phyloP scores from a whole-genome alignment of 805 yeast genomes.

The Blastobotrys robertii region DNA sequence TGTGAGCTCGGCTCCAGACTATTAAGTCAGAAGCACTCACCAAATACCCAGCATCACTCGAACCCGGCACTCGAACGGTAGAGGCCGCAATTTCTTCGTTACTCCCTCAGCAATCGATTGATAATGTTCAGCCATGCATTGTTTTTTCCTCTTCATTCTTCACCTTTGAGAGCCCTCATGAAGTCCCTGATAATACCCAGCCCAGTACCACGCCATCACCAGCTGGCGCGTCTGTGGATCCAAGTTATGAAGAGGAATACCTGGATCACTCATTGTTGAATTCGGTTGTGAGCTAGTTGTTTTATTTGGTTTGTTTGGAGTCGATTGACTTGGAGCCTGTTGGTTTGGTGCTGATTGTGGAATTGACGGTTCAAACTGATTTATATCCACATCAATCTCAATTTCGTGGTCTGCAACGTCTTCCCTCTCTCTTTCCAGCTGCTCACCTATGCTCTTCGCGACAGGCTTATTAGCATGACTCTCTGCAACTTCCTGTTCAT shows the following conservation, averaged over 20 bases:
- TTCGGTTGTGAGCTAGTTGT: neutral
- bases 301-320: neutral
- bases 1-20: no score
- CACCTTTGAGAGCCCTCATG: conserved; percentile 9
- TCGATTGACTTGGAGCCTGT: neutral
- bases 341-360: neutral
- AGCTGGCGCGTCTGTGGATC: conserved; percentile 14
- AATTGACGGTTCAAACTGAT: neutral
- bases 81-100: no score
- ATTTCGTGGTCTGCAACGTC: neutral
- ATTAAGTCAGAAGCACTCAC: no score
- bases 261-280: no score
- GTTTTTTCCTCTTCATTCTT: no score
- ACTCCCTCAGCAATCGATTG: no score
- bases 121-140: no score
- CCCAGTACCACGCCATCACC: conserved; percentile 24
- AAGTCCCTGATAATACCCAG: conserved; percentile 22
- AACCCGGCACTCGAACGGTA: no score
- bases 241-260: conserved; percentile 7
- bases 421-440: neutral
- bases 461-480: neutral
- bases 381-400: neutral
- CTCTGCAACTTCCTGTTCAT: neutral
- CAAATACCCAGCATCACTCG: no score
- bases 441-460: conserved; percentile 1